Percentiles rank a stretch among this genome's conserved stretches.
Evolutionary conservation across 768 basidiomycete genomes (phyloP).

Genomic region (Boletus tylopilopsis): DNA sequence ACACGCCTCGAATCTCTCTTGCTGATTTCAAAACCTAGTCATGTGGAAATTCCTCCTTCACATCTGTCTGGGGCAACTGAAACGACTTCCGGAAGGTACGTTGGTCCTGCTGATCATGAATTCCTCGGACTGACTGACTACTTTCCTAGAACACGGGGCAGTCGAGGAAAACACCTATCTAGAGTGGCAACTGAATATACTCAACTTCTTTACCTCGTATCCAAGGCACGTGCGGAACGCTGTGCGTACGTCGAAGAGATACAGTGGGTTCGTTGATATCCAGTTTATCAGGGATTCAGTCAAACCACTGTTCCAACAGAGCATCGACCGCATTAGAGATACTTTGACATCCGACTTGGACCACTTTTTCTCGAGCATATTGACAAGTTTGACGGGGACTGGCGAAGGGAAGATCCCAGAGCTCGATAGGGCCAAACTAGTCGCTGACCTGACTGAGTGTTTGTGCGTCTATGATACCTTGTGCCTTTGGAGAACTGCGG

Average conservation of each 20-base stretch:
- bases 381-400: slow-evolving; percentile 49
- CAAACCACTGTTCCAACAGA: slow-evolving; percentile 41
- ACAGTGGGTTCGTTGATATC: slow-evolving; percentile 66
- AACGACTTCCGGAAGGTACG: slow-evolving; percentile 37
- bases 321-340: slow-evolving; percentile 78
- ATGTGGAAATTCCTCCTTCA: slow-evolving; percentile 29
- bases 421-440: slow-evolving; percentile 57
- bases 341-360: slow-evolving; percentile 87
- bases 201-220: slow-evolving; percentile 85
- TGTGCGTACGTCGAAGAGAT: slow-evolving; percentile 81
- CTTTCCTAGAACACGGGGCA: slow-evolving; percentile 48
- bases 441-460: slow-evolving; percentile 72
- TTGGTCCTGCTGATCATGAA: background rate
- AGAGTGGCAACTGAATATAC: slow-evolving; percentile 90
- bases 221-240: slow-evolving; percentile 73
- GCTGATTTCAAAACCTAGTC: slow-evolving; percentile 50
- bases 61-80: slow-evolving; percentile 26
- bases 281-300: slow-evolving; percentile 1
- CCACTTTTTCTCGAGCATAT: slow-evolving; percentile 65
- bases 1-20: slow-evolving; percentile 85
- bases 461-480: slow-evolving; percentile 76
- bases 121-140: slow-evolving; percentile 9
- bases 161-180: slow-evolving; percentile 73
- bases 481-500: slow-evolving; percentile 82
- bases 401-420: slow-evolving; percentile 51